These are phyloP conservation scores for Metarhizium humberi DNA, from an alignment of 2,329 filamentous ascomycete species.

Conservation along the genomic window DNA sequence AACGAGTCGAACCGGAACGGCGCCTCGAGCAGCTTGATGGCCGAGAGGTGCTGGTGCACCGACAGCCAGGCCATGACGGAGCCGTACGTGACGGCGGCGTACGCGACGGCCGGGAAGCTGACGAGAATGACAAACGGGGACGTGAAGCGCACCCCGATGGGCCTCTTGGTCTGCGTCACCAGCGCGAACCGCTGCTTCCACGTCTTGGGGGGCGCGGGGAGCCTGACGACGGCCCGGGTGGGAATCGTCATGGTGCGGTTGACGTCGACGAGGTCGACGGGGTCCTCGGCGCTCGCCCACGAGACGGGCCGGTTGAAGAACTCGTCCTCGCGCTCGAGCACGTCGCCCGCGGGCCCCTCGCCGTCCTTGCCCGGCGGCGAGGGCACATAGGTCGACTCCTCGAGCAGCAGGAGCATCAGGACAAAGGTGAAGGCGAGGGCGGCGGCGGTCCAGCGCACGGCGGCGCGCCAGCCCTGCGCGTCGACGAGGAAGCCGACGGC, in stretches of 20 bases:
- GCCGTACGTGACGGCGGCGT: conserved; percentile 29
- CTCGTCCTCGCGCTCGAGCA: background rate
- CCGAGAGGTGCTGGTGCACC: conserved; percentile 4
- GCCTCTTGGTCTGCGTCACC: conserved; percentile 9
- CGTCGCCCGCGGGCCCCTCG: background rate
- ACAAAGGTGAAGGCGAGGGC: conserved; percentile 2
- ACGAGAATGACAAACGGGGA: conserved; percentile 8
- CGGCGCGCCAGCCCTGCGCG: conserved; percentile 17
- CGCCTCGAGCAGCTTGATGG: conserved; percentile 17
- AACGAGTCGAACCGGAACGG: conserved; percentile 18
- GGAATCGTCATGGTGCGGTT: background rate
- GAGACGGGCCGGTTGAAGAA: background rate
- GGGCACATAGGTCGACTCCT: conserved; percentile 4
- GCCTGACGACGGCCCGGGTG: background rate
- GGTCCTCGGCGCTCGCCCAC: background rate
- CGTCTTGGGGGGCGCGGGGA: conserved; percentile 6
- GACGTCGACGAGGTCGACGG: background rate
- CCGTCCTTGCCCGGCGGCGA: background rate
- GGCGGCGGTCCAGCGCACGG: conserved; percentile 13
- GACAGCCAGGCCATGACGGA: conserved; percentile 27
- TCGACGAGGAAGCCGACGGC: conserved; percentile 12
- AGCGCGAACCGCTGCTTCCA: conserved; percentile 13
- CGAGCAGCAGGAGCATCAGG: conserved; percentile 2
- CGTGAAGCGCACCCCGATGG: conserved; percentile 5
- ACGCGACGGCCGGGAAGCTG: conserved; percentile 24